phyloP scores from a whole-genome alignment of 2,329 filamentous ascomycete species.

The Domatiomyces globalis region DNA sequence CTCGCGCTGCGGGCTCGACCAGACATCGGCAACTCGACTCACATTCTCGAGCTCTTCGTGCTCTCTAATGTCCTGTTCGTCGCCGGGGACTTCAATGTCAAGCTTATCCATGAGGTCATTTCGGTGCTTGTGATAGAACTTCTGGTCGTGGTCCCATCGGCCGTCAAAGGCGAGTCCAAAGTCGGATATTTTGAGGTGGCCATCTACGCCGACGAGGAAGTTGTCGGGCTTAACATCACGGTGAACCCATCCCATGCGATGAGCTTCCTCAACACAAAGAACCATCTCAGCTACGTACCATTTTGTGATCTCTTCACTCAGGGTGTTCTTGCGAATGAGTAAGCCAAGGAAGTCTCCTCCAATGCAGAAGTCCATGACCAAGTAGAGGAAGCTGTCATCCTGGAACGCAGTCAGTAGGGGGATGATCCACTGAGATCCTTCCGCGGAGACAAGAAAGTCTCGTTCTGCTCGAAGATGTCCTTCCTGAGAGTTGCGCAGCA shows the following conservation, averaged over 20 bases:
- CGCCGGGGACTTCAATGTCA: slow-evolving; percentile 58
- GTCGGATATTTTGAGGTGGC: slow-evolving; percentile 89
- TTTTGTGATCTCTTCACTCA: slow-evolving; percentile 62
- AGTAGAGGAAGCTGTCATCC: slow-evolving; percentile 67
- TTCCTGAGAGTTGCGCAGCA: slow-evolving; percentile 83
- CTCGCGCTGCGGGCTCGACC: background rate
- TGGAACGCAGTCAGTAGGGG: slow-evolving; percentile 81
- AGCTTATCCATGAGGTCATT: slow-evolving; percentile 66
- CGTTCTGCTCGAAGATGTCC: slow-evolving; percentile 81
- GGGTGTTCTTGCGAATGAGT: slow-evolving; percentile 67
- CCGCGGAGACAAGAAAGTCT: slow-evolving; percentile 79
- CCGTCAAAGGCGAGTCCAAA: slow-evolving; percentile 93
- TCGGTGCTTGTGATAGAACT: slow-evolving; percentile 72
- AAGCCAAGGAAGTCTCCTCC: slow-evolving; percentile 86
- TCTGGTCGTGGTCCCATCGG: slow-evolving; percentile 82
- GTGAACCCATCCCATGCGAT: slow-evolving; percentile 80
- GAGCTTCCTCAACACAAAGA: slow-evolving; percentile 81
- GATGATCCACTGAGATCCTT: slow-evolving; percentile 82
- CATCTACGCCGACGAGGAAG: slow-evolving; percentile 75
- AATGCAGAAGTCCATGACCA: slow-evolving; percentile 98
- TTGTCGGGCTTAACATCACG: slow-evolving; percentile 96
- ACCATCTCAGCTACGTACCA: slow-evolving; percentile 97
- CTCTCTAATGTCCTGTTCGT: slow-evolving; percentile 53
- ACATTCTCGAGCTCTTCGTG: slow-evolving; percentile 25
- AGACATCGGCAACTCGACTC: background rate